Percentiles rank a stretch among this genome's conserved stretches.
These are phyloP conservation scores for Phytophthora pini DNA, from an alignment of 352 stramenopile species.

Conservation along the genomic window DNA sequence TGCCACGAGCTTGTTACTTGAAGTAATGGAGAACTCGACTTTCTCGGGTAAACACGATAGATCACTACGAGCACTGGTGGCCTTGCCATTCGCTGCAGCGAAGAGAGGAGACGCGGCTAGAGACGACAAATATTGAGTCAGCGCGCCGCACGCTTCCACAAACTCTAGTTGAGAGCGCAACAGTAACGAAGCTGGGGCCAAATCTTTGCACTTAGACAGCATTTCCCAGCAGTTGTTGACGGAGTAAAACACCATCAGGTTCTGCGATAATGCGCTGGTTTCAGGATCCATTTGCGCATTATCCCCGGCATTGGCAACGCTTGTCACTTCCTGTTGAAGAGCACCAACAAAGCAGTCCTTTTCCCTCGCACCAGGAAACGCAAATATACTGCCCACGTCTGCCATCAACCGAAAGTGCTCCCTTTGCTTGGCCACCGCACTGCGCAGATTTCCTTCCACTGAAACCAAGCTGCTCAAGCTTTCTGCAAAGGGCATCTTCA, in stretches of 20 bases:
- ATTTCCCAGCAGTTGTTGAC: constrained; percentile 64
- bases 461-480: constrained; percentile 22
- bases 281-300: constrained; percentile 1
- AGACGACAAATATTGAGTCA: constrained; percentile 59
- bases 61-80: constrained; percentile 13
- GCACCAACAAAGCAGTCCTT: constrained; percentile 42
- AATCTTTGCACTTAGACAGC: constrained; percentile 47
- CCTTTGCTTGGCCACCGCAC: constrained; percentile 45
- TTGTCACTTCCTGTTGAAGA: constrained; percentile 39
- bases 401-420: constrained; percentile 54
- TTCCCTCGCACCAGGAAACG: constrained; percentile 40
- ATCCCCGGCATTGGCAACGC: constrained; percentile 1
- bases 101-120: constrained; percentile 35
- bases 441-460: constrained; percentile 32
- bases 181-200: constrained; percentile 24
- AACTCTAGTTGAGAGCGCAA: constrained; percentile 50
- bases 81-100: not conserved
- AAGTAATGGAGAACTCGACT: constrained; percentile 47
- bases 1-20: constrained; percentile 54
- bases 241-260: constrained; percentile 63
- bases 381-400: constrained; percentile 60
- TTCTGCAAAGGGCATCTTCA: constrained; percentile 18
- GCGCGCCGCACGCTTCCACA: constrained; percentile 45
- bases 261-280: constrained; percentile 30
- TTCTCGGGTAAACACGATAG: constrained; percentile 22